These are phyloP conservation scores for Asterochloris erici DNA, from an alignment of 139 green algal genomes.

Conservation along the genomic window DNA sequence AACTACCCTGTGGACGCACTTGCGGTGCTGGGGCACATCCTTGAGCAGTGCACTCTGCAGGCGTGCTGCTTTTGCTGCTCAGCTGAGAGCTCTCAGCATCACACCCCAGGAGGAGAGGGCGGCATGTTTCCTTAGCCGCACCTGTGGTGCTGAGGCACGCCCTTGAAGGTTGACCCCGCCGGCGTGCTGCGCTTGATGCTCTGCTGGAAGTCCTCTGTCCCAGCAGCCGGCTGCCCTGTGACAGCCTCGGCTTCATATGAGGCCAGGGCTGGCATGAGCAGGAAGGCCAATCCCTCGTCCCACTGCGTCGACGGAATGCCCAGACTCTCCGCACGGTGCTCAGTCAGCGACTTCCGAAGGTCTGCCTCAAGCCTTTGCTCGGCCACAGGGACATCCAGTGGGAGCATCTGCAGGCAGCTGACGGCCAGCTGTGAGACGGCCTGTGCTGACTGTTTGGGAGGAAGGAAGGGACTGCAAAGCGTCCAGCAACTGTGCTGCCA, in stretches of 20 bases:
- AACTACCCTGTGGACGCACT: too few species aligned
- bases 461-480: not conserved
- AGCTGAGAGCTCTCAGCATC: too few species aligned
- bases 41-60: too few species aligned
- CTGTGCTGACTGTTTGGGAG: not conserved
- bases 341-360: slow-evolving; percentile 15
- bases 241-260: slow-evolving; percentile 54
- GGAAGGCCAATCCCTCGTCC: slow-evolving; percentile 37
- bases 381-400: slow-evolving; percentile 8
- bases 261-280: slow-evolving; percentile 51
- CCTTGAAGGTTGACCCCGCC: slow-evolving; percentile 53
- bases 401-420: slow-evolving; percentile 5
- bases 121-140: not conserved
- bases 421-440: slow-evolving; percentile 1
- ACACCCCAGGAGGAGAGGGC: too few species aligned
- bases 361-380: slow-evolving; percentile 31
- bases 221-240: slow-evolving; percentile 34
- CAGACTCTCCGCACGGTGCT: slow-evolving; percentile 11
- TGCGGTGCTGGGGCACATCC: too few species aligned
- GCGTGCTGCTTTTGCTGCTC: too few species aligned
- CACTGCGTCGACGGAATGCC: slow-evolving; percentile 21
- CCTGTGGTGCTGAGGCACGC: slow-evolving; percentile 44
- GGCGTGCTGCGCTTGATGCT: slow-evolving; percentile 50
- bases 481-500: not conserved
- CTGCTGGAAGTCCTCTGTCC: slow-evolving; percentile 55